Conservation (phyloP, 129 eudicot genomes). For the Sambucus nigra region DNA sequence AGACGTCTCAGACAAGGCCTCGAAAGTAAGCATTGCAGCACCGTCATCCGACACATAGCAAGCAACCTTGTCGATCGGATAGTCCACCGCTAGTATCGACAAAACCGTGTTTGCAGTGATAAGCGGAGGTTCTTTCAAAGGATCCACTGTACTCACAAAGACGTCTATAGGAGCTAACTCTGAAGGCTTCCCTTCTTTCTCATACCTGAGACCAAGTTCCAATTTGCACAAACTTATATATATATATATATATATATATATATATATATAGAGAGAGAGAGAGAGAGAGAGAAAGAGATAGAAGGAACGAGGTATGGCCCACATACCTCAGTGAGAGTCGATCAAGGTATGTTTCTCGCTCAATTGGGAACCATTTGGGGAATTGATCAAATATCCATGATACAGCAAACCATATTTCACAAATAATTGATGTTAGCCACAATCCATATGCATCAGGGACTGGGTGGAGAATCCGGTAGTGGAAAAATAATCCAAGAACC, state of each 20-base stretch:
- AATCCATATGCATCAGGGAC: conserved; percentile 72
- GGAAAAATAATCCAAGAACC: conserved; percentile 67
- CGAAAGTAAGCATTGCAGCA: conserved; percentile 97
- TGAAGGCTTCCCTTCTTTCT: conserved; percentile 88
- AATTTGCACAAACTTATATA: not conserved
- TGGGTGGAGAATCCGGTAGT: conserved; percentile 72
- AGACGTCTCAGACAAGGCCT: conserved; percentile 81
- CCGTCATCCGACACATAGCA: conserved; percentile 96
- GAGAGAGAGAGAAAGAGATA: not conserved
- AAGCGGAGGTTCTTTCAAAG: conserved; percentile 80
- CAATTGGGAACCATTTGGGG: conserved; percentile 79
- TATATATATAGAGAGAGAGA: not conserved
- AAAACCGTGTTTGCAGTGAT: conserved; percentile 89
- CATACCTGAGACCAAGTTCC: conserved; percentile 41
- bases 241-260: not conserved
- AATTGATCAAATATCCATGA: conserved; percentile 91
- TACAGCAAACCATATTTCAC: conserved; percentile 90
- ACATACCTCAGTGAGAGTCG: conserved; percentile 71
- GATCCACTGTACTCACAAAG: conserved; percentile 85
- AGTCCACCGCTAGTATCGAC: conserved; percentile 81
- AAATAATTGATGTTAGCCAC: conserved; percentile 79
- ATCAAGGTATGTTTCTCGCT: conserved; percentile 83
- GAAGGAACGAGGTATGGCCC: not conserved
- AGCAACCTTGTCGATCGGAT: conserved; percentile 83
- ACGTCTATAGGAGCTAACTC: conserved; percentile 72